These are phyloP conservation scores for Pseudogymnoascus destructans DNA, from an alignment of 2,329 filamentous ascomycete genomes.

Conservation along the genomic window DNA sequence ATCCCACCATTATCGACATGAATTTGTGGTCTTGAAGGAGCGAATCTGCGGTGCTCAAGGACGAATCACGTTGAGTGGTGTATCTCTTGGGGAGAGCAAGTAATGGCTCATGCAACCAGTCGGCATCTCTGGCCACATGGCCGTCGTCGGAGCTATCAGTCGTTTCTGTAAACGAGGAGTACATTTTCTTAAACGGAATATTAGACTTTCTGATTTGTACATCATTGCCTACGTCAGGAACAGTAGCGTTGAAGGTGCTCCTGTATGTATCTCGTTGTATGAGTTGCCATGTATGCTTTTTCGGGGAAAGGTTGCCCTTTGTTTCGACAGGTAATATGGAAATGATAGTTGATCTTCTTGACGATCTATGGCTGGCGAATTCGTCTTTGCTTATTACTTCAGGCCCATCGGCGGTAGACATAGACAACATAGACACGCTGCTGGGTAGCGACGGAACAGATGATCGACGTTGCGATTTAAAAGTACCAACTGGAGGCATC, in stretches of 20 bases:
- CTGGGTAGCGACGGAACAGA: conserved; percentile 34
- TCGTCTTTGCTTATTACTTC: conserved; percentile 19
- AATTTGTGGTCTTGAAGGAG: not conserved
- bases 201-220: not conserved
- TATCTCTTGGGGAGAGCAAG: not conserved
- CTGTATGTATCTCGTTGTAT: not conserved
- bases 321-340: not conserved
- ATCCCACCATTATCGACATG: conserved; percentile 4
- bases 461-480: conserved; percentile 26
- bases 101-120: not conserved
- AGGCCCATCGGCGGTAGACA: conserved; percentile 14
- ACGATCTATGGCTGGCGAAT: conserved; percentile 17
- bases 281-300: not conserved
- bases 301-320: not conserved
- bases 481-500: conserved; percentile 23
- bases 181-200: not conserved
- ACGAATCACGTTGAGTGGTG: not conserved
- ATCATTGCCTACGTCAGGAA: not conserved
- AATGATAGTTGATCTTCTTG: conserved; percentile 22
- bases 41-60: not conserved
- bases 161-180: not conserved
- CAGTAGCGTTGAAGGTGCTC: not conserved
- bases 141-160: not conserved
- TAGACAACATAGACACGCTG: conserved; percentile 15
- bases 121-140: not conserved